Evolutionary conservation across 768 basidiomycete species (phyloP), one percentile per base, ranked within the genome.

Genomic region (Calocera cornea): DNA sequence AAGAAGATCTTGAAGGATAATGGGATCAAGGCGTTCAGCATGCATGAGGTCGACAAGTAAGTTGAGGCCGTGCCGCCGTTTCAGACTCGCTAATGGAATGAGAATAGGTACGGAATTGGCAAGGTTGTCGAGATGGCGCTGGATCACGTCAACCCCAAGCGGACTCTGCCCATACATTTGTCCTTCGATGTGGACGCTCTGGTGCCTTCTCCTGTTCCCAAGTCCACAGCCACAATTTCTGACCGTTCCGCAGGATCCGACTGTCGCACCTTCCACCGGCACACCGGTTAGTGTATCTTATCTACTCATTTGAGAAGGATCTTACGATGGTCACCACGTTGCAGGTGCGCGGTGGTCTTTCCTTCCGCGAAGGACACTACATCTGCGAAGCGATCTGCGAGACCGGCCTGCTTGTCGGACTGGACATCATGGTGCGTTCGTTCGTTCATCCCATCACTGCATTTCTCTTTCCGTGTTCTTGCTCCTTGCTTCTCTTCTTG

Each of bases 341-440:
- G 38, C 68, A 89, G 85, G 92, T 95, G 27, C 88, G 95, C 72
- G 97, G 97, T 1, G 97, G 97, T 12, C 79, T 99, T 69, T 94
- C 91, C 24, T 99, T 98, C 80, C 81, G 97, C 70, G 97, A 99
- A 75, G 95, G 95, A n/a, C 97, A 97, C 78, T 97, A 95, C 76
- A 94, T 95, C 73, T 93, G 90, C 71, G 94, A 97, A 78, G 87
- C 90, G 3, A 84, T 98, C 47, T 86, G 86, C 69, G 94, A 97
- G 80, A 98, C 95, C 3, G 94, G 94, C 5, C 83, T 89, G 68
- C 83, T 99, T 22, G 94, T 97, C 29, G 92, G 87, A 0, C 78
- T 98, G 27, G 95, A 99, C 77, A 80, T 99, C 70, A 95, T 99
- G 94, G 94, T 89, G 69, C 60, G 84, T 75, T 5, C n/a, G 8